These are phyloP conservation scores for Collybia mongolica DNA, from an alignment of 768 basidiomycete genomes.

Conservation along the genomic window DNA sequence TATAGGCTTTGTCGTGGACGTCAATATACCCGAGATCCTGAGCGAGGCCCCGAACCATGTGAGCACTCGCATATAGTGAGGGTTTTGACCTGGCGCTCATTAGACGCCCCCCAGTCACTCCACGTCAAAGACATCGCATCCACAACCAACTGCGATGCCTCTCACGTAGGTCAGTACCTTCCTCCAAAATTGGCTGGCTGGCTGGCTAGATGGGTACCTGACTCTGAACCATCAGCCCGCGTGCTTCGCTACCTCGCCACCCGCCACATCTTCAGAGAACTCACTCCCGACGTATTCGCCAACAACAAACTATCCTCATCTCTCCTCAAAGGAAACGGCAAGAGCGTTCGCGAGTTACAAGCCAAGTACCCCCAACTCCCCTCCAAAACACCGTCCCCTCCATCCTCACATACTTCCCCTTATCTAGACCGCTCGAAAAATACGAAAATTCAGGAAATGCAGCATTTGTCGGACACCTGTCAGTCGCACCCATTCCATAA, in stretches of 20 bases:
- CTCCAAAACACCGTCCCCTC: neutral
- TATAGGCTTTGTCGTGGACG: constrained; percentile 22
- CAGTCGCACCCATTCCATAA: neutral
- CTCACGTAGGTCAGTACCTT: constrained; percentile 26
- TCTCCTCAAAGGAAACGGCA: constrained; percentile 22
- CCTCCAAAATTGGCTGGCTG: too few species aligned
- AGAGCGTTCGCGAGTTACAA: constrained; percentile 22
- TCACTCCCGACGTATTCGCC: constrained; percentile 22
- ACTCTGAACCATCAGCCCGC: constrained; percentile 8
- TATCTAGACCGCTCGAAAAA: constrained; percentile 7
- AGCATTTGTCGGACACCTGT: constrained; percentile 15
- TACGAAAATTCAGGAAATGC: constrained; percentile 16
- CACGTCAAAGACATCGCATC: constrained; percentile 33
- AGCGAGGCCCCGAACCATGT: constrained; percentile 25
- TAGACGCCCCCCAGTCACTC: constrained; percentile 19
- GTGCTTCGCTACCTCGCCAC: constrained; percentile 21
- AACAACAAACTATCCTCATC: constrained; percentile 24
- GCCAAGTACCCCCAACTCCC: constrained; percentile 19
- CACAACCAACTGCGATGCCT: constrained; percentile 22
- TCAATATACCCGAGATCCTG: constrained; percentile 33
- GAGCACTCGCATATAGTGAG: constrained; percentile 6
- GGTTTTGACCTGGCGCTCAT: too few species aligned
- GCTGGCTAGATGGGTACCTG: too few species aligned
- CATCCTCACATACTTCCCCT: constrained; percentile 11
- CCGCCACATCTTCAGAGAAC: constrained; percentile 22